Conservation (phyloP, 202 grass and related monocot genomes). For the Panicum virgatum region DNA sequence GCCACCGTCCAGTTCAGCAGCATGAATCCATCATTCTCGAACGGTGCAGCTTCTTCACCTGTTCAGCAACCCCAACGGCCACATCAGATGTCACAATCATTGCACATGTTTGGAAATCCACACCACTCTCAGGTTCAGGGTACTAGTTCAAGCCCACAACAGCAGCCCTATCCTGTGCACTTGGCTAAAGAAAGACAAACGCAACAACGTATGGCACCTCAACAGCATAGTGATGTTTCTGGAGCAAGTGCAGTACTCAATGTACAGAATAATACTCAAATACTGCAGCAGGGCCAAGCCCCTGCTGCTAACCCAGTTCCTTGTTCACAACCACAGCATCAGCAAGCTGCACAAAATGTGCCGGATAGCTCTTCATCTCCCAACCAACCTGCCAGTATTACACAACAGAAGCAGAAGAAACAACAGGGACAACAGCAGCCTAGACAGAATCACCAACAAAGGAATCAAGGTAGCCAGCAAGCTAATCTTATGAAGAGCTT, state of each 20-base stretch:
- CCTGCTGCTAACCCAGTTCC: constrained; percentile 36
- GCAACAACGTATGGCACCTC: constrained; percentile 48
- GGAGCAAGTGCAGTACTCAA: constrained; percentile 44
- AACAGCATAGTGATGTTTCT: constrained; percentile 56
- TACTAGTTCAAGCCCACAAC: constrained; percentile 62
- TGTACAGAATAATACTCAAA: constrained; percentile 52
- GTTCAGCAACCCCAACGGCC: constrained; percentile 57
- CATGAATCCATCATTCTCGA: constrained; percentile 52
- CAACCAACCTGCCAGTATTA: constrained; percentile 49
- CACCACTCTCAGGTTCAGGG: constrained; percentile 59
- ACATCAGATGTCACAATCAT: constrained; percentile 62
- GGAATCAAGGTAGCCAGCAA: constrained; percentile 68
- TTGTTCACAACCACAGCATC: constrained; percentile 51
- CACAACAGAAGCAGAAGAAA: constrained; percentile 59
- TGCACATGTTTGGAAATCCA: constrained; percentile 56
- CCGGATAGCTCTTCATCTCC: constrained; percentile 34
- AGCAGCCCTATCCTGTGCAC: constrained; percentile 57
- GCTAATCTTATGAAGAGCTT: constrained; percentile 77
- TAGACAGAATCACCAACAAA: constrained; percentile 67
- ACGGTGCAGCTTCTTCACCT: constrained; percentile 48
- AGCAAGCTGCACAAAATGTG: constrained; percentile 46
- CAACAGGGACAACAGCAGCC: constrained; percentile 54
- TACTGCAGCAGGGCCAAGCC: constrained; percentile 51
- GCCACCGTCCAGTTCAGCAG: constrained; percentile 51
- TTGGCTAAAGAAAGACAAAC: constrained; percentile 68